Base-by-base conservation (phyloP, 1,284 basidiomycete species). In the Peniophora sp. region DNA sequence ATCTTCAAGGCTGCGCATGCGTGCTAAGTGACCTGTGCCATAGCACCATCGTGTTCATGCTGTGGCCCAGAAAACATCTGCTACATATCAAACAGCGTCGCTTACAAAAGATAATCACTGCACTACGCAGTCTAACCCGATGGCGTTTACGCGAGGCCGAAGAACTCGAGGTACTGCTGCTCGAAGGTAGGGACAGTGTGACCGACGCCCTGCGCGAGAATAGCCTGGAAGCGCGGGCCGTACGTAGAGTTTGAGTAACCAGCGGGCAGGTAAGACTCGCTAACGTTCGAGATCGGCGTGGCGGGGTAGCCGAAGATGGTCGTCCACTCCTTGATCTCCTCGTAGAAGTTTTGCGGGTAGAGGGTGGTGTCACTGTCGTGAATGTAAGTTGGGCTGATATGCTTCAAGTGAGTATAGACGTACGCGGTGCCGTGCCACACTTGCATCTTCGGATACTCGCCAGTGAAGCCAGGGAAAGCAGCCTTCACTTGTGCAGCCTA, bases 391-490 rank as follows among this genome's bases (percentile, higher is more conserved):
- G 5, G 38, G 19, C 16, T 17, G 38, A 41, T 17, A 8, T n/a
- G 38, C n/a, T 47, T 25, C 36, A 25, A n/a, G n/a, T n/a, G n/a
- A n/a, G n/a, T 38, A 27, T 17, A 49, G 25, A 66, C 72, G 55
- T 60, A 76, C 71, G 62, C 65, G 22, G 75, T 77, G 50, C 77
- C 77, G 59, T 79, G 76, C 75, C 75, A 79, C 54, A 78, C 65
- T 60, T 77, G 73, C 56, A 80, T 66, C 59, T 73, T 77, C 24
- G 77, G 76, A 38, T 71, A 68, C 3, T 67, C 48, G n/a, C 77
- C 78, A 11, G 73, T 75, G 64, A 67, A 80, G 34, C 76, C 76
- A 6, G 77, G 75, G 60, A 69, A 79, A 20, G 68, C 75, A 39
- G 57, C 59, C 39, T 65, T 66, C 17, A 72, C 77, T 45, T 66